Percentiles rank a stretch among this genome's conserved stretches.
These are phyloP conservation scores for Clausena lansium DNA, from an alignment of 345 rosid genomes.

Conservation along the genomic window DNA sequence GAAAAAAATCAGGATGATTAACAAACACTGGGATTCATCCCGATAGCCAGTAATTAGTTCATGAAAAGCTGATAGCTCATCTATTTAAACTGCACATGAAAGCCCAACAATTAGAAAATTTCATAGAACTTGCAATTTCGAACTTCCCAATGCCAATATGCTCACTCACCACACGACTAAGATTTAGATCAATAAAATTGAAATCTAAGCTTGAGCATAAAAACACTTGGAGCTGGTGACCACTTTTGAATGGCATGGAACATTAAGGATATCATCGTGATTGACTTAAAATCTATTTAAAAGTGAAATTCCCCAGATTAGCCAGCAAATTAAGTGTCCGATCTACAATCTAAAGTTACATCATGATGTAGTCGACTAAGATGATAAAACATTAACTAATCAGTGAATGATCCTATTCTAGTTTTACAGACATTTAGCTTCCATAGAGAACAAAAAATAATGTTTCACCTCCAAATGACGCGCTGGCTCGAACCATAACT, in stretches of 20 bases:
- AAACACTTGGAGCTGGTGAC: neutral
- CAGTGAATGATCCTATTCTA: neutral
- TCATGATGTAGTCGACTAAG: neutral
- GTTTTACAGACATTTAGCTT: neutral
- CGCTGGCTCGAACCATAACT: constrained; percentile 97
- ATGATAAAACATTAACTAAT: neutral
- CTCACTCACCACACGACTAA: neutral
- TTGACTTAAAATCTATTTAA: neutral
- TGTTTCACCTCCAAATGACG: constrained; percentile 78
- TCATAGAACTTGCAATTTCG: neutral
- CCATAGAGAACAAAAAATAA: constrained; percentile 6
- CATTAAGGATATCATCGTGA: neutral
- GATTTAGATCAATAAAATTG: neutral
- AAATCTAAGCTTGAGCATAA: neutral
- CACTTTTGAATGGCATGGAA: neutral
- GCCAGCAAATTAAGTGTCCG: neutral
- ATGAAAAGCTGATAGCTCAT: neutral
- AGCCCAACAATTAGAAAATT: neutral
- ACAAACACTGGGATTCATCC: neutral
- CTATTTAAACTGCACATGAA: neutral
- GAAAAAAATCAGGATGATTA: constrained; percentile 25
- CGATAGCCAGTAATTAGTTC: neutral
- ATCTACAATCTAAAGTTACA: constrained; percentile 1
- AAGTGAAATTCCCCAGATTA: constrained; percentile 4
- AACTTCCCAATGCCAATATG: neutral